These are phyloP conservation scores for Gymnopilus dilepis DNA, from an alignment of 768 basidiomycete species.

Conservation along the genomic window DNA sequence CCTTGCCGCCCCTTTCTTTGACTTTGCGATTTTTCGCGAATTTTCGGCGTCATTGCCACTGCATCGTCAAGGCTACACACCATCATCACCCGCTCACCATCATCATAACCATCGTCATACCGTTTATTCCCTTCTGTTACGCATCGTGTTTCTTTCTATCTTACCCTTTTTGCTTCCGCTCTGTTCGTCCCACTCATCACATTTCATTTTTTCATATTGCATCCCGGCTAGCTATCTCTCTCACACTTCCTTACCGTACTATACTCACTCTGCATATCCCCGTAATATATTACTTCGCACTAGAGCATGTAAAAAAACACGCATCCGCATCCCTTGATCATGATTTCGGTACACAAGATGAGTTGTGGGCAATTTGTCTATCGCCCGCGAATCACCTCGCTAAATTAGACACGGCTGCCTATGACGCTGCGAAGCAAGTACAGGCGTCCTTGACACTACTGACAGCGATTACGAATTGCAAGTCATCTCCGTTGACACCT, in stretches of 20 bases:
- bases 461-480: not conserved
- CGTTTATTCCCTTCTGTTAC: not conserved
- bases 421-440: not conserved
- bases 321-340: too few species aligned
- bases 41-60: too few species aligned
- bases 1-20: not conserved
- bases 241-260: not conserved
- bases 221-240: not conserved
- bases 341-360: too few species aligned
- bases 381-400: not conserved
- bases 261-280: not conserved
- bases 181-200: not conserved
- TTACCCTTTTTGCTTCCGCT: not conserved
- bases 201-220: not conserved
- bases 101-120: conserved; percentile 1
- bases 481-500: not conserved
- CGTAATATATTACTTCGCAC: not conserved
- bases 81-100: not conserved
- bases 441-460: too few species aligned
- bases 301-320: not conserved
- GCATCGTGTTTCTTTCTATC: not conserved
- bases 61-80: conserved; percentile 3
- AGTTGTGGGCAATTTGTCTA: not conserved
- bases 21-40: not conserved
- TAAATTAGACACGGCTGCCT: not conserved